Percentiles rank a stretch among this genome's conserved stretches.
phyloP scores from a whole-genome alignment of 495 filamentous ascomycete genomes.

The Penicillium silybi region DNA sequence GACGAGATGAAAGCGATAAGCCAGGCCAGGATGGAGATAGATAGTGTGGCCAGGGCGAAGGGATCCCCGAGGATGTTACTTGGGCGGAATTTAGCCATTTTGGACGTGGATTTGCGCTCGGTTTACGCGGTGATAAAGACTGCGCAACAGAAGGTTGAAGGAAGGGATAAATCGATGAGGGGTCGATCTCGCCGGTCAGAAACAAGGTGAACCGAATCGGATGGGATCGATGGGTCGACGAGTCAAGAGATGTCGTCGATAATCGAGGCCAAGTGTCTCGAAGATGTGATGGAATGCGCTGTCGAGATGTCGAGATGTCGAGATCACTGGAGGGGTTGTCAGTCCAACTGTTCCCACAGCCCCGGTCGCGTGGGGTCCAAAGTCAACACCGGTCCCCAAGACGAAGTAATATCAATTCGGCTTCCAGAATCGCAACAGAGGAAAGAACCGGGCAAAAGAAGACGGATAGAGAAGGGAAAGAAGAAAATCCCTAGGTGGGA shows the following conservation, averaged over 20 bases:
- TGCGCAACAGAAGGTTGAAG: slow-evolving; percentile 18
- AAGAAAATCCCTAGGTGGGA: slow-evolving; percentile 6
- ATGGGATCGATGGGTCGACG: background rate
- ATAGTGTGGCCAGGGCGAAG: slow-evolving; percentile 90
- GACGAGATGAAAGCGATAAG: slow-evolving; percentile 85
- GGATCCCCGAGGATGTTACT: slow-evolving; percentile 94
- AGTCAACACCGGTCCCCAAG: background rate
- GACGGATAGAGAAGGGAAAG: slow-evolving; percentile 4
- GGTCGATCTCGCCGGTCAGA: slow-evolving; percentile 1
- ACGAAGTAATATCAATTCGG: background rate
- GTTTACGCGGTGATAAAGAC: slow-evolving; percentile 77
- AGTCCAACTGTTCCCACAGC: slow-evolving; percentile 2
- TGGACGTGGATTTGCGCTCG: slow-evolving; percentile 48
- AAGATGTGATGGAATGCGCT: background rate
- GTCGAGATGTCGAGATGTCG: too few species aligned
- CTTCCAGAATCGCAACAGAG: background rate
- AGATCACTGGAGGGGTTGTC: background rate
- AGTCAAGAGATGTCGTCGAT: background rate
- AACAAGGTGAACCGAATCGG: background rate
- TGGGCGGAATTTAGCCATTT: slow-evolving; percentile 62
- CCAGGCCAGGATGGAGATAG: slow-evolving; percentile 89
- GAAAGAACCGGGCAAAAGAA: slow-evolving; percentile 6
- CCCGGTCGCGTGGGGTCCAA: slow-evolving; percentile 10
- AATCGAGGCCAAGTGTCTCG: background rate
- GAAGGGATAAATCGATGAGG: slow-evolving; percentile 6